Evolutionary conservation across 495 filamentous ascomycete genomes (phyloP).

Genomic region (Talaromyces liani): DNA sequence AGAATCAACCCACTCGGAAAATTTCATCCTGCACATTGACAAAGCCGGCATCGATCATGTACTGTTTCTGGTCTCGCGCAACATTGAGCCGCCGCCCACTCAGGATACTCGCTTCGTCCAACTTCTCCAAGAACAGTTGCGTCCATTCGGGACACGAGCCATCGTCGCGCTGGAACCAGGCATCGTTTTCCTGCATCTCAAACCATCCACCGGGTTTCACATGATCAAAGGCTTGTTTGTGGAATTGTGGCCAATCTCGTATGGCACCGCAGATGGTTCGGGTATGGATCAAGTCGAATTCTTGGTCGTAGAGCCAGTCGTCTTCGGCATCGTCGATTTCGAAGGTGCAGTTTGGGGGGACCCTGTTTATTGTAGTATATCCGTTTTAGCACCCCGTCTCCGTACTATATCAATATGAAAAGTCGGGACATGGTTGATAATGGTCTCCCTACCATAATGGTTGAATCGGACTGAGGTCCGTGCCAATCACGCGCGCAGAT

Average conservation of each 20-base stretch:
- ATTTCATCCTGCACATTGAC: constrained; percentile 10
- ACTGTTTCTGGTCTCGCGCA: constrained; percentile 8
- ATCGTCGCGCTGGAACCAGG: constrained; percentile 17
- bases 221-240: constrained; percentile 32
- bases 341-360: constrained; percentile 48
- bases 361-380: constrained; percentile 24
- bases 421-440: constrained; percentile 11
- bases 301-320: constrained; percentile 40
- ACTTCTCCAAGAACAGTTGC: constrained; percentile 17
- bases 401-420: neutral
- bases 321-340: constrained; percentile 48
- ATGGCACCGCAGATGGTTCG: constrained; percentile 43
- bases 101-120: constrained; percentile 7
- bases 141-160: constrained; percentile 13
- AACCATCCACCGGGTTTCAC: constrained; percentile 43
- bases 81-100: constrained; percentile 8
- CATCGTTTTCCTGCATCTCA: constrained; percentile 39
- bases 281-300: constrained; percentile 48
- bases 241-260: constrained; percentile 38
- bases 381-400: constrained; percentile 11
- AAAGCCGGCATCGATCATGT: constrained; percentile 8
- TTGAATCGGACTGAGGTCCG: constrained; percentile 49
- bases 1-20: constrained; percentile 6
- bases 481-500: constrained; percentile 47
- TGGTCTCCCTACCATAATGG: constrained; percentile 27